Conservation (phyloP, 352 stramenopile species). For the Globisporangium okanoganense region DNA sequence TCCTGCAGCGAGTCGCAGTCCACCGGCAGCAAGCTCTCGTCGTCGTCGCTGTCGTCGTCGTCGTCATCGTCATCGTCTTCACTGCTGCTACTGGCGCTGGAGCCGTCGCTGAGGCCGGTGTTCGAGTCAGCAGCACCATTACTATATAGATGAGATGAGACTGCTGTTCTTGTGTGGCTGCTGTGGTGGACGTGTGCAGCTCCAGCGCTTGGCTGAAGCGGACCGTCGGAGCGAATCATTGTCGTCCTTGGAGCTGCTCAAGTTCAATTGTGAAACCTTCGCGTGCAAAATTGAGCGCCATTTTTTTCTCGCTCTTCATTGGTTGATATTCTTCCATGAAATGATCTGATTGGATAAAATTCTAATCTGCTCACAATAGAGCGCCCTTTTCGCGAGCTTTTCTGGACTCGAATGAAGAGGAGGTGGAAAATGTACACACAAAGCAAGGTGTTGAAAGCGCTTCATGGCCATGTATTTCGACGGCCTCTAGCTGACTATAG, state of each 20-base stretch:
- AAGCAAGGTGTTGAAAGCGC: background rate
- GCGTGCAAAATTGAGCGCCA: background rate
- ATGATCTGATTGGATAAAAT: slow-evolving; percentile 16
- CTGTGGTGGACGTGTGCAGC: background rate
- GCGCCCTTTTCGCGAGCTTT: background rate
- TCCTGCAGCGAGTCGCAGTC: slow-evolving; percentile 28
- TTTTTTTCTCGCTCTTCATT: slow-evolving; percentile 8
- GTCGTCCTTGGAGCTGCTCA: background rate
- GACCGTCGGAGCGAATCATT: background rate
- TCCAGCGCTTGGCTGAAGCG: background rate
- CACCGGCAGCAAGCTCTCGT: slow-evolving; percentile 14
- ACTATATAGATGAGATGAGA: background rate
- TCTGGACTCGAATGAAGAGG: background rate
- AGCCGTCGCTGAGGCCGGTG: slow-evolving; percentile 6
- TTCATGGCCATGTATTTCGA: too few relatives aligned
- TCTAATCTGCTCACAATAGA: background rate
- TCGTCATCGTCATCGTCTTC: slow-evolving; percentile 11
- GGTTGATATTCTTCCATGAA: background rate
- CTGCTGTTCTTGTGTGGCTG: background rate
- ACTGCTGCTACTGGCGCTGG: slow-evolving; percentile 14
- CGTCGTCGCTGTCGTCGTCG: slow-evolving; percentile 10
- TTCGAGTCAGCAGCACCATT: background rate
- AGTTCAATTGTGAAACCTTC: slow-evolving; percentile 2
- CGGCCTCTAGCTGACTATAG: background rate
- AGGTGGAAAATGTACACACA: background rate